These are phyloP conservation scores for Dryas alaskensis DNA, from an alignment of 306 rosid species.

Conservation along the genomic window DNA sequence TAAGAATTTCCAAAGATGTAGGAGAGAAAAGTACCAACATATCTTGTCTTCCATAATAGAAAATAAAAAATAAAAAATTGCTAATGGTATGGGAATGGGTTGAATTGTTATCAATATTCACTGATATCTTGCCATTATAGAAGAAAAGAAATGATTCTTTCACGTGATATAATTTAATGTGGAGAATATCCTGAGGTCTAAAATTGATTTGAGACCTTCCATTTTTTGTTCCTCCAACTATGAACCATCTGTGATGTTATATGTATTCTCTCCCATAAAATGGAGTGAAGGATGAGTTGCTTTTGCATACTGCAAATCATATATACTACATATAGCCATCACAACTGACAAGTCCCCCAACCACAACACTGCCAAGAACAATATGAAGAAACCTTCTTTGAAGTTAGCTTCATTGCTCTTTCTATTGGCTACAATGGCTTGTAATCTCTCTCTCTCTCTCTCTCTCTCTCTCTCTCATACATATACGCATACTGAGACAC, in stretches of 20 bases:
- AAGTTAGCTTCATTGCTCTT: constrained; percentile 13
- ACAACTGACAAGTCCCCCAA: neutral
- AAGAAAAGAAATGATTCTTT: constrained; percentile 12
- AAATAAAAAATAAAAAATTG: too few species aligned
- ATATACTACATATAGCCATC: neutral
- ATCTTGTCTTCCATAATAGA: too few species aligned
- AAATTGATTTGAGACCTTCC: neutral
- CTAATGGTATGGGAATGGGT: neutral
- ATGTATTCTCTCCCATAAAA: constrained; percentile 10
- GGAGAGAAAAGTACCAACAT: too few species aligned
- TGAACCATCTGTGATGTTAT: neutral
- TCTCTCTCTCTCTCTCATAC: neutral
- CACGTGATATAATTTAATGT: constrained; percentile 14
- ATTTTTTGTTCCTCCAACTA: too few species aligned
- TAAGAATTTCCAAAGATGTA: too few species aligned
- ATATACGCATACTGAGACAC: too few species aligned
- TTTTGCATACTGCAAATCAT: neutral
- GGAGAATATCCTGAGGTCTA: neutral
- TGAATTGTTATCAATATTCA: constrained; percentile 2
- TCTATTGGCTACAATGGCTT: neutral
- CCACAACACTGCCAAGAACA: neutral
- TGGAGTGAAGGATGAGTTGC: neutral
- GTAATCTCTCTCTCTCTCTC: constrained; percentile 1
- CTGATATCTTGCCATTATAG: neutral
- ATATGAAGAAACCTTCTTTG: neutral